Percentiles rank a stretch among this genome's conserved stretches.
Evolutionary conservation across 2,329 filamentous ascomycete genomes (phyloP).

Genomic region (Emericellopsis atlantica): DNA sequence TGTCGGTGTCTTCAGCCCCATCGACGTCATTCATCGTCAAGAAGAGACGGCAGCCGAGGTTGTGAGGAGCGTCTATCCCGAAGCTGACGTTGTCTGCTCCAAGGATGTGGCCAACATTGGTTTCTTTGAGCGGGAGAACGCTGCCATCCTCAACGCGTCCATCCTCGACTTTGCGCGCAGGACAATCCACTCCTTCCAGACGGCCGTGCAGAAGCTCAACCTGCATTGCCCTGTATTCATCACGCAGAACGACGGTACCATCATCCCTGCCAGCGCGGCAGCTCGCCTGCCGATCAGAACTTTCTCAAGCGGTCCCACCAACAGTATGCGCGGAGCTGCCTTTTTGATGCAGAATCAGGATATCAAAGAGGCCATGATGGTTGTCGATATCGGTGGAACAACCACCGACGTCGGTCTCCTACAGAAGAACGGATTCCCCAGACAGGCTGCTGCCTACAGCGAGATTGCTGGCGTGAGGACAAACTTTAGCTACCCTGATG

Average conservation of each 20-base stretch:
- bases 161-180: conserved; percentile 43
- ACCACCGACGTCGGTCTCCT: conserved; percentile 52
- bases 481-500: conserved; percentile 45
- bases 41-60: conserved; percentile 33
- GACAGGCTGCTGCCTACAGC: conserved; percentile 49
- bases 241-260: conserved; percentile 52
- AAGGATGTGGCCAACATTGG: conserved; percentile 38
- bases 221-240: conserved; percentile 44
- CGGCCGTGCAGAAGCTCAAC: conserved; percentile 34
- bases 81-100: conserved; percentile 33
- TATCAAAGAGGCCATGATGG: conserved; percentile 33
- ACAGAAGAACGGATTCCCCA: conserved; percentile 37
- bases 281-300: conserved; percentile 45
- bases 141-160: conserved; percentile 50
- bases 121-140: conserved; percentile 52
- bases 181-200: conserved; percentile 43
- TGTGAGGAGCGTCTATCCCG: conserved; percentile 24
- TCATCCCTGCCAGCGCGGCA: conserved; percentile 39
- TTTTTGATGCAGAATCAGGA: conserved; percentile 34
- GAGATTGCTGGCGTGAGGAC: conserved; percentile 50
- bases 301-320: conserved; percentile 51
- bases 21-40: conserved; percentile 32
- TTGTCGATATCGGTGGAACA: conserved; percentile 55
- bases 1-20: conserved; percentile 38
- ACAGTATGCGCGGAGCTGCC: conserved; percentile 50